These are phyloP conservation scores for Nicotiana rustica DNA, from an alignment of 305 asterid genomes.

Conservation along the genomic window DNA sequence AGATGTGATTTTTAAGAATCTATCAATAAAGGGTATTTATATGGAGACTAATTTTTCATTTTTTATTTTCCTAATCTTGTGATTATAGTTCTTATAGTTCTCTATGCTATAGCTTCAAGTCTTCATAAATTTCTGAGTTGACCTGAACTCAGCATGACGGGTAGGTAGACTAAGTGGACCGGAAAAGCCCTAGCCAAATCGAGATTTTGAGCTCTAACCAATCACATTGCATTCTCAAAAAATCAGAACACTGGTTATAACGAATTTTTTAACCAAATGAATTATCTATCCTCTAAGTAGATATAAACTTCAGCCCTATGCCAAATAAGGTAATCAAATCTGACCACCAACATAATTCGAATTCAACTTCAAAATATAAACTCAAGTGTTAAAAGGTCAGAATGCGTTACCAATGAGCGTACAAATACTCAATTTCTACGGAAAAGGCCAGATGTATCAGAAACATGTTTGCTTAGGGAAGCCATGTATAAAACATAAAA, in stretches of 20 bases:
- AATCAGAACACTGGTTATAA: conserved; percentile 1
- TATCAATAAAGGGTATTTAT: neutral
- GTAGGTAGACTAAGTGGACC: neutral
- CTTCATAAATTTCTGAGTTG: neutral
- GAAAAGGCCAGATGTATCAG: neutral
- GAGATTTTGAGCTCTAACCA: conserved; percentile 3
- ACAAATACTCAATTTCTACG: conserved; percentile 16
- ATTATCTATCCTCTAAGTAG: neutral
- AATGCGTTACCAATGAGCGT: neutral
- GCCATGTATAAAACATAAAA: conserved; percentile 16
- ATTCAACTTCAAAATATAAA: neutral
- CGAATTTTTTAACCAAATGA: neutral
- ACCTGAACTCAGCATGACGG: neutral
- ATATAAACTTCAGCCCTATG: neutral
- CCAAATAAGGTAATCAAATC: neutral
- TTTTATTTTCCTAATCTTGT: neutral
- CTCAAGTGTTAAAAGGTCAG: neutral
- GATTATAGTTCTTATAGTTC: conserved; percentile 14
- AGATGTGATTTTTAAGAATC: conserved; percentile 6
- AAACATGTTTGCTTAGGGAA: neutral
- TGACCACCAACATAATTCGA: neutral
- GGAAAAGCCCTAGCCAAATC: conserved; percentile 3
- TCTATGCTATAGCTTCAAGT: conserved; percentile 15
- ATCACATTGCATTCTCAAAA: neutral
- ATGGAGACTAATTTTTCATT: neutral